Evolutionary conservation across 2,329 filamentous ascomycete genomes (phyloP).

Genomic region (Xylaria sp.): DNA sequence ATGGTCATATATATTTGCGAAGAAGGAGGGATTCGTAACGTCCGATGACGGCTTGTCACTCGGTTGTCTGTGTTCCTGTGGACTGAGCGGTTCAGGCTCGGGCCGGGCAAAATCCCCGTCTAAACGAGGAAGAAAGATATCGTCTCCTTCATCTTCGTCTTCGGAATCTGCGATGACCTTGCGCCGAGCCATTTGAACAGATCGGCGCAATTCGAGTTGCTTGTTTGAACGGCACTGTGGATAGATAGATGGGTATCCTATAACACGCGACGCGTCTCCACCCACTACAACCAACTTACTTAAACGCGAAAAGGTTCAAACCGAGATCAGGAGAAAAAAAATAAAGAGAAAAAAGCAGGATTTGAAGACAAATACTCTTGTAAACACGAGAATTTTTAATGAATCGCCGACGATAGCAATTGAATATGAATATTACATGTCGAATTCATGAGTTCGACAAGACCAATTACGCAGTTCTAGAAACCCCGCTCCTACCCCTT

Average conservation of each 20-base stretch:
- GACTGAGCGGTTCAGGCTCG: conserved; percentile 47
- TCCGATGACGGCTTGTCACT: conserved; percentile 38
- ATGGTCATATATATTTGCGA: conserved; percentile 43
- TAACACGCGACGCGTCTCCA: conserved; percentile 37
- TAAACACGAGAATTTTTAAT: not conserved
- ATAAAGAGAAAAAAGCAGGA: not conserved
- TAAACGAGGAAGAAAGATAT: conserved; percentile 32
- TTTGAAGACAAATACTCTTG: not conserved
- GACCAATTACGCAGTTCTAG: not conserved
- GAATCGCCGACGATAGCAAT: not conserved
- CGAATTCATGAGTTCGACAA: not conserved
- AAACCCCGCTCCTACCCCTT: no score
- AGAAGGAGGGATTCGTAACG: conserved; percentile 46
- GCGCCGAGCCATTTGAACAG: conserved; percentile 42
- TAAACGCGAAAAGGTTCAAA: not conserved
- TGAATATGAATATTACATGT: not conserved
- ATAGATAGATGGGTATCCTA: conserved; percentile 13
- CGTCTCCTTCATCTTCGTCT: conserved; percentile 45
- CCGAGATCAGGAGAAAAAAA: no score
- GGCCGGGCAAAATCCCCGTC: conserved; percentile 36
- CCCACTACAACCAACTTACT: not conserved
- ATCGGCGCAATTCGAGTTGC: conserved; percentile 2
- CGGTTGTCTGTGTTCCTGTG: conserved; percentile 35
- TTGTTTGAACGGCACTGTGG: not conserved
- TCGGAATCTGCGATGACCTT: conserved; percentile 51